Evolutionary conservation across 2,329 filamentous ascomycete species (phyloP).

Genomic region (Botryosphaeria agaves): DNA sequence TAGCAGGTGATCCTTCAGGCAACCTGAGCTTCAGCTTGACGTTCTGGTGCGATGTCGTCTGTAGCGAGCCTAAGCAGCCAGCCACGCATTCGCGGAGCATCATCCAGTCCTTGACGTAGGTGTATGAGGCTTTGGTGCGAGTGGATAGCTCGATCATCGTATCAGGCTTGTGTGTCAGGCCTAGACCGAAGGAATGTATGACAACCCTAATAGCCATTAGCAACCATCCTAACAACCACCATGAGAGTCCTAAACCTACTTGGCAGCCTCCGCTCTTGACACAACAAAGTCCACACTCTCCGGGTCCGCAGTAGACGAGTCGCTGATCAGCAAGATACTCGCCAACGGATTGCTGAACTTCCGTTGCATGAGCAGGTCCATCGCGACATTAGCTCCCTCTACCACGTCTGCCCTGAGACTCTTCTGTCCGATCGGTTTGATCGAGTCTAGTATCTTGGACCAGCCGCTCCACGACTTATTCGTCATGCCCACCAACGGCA

Average conservation of each 20-base stretch:
- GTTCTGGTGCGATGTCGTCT: constrained; percentile 94
- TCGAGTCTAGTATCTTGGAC: constrained; percentile 69
- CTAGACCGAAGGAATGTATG: constrained; percentile 91
- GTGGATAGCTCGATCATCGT: constrained; percentile 97
- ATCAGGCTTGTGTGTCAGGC: constrained; percentile 93
- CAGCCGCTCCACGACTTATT: constrained; percentile 88
- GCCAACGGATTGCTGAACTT: constrained; percentile 92
- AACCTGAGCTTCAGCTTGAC: constrained; percentile 88
- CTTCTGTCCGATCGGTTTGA: constrained; percentile 90
- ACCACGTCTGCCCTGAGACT: constrained; percentile 92
- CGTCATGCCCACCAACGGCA: constrained; percentile 95
- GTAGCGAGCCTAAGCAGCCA: constrained; percentile 78
- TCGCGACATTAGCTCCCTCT: constrained; percentile 91
- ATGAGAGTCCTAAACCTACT: constrained; percentile 40
- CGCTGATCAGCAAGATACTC: constrained; percentile 90
- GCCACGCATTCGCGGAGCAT: constrained; percentile 95
- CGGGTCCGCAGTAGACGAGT: constrained; percentile 83
- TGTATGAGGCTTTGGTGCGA: constrained; percentile 90
- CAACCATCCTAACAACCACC: no score
- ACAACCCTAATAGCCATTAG: no score
- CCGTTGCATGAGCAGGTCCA: constrained; percentile 96
- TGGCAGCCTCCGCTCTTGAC: constrained; percentile 88
- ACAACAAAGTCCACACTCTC: constrained; percentile 98
- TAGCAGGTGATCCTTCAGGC: constrained; percentile 90
- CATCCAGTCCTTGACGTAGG: constrained; percentile 99